Base-by-base conservation (phyloP, 2,329 filamentous ascomycete species). In the Hymenoscyphus fraxineus region DNA sequence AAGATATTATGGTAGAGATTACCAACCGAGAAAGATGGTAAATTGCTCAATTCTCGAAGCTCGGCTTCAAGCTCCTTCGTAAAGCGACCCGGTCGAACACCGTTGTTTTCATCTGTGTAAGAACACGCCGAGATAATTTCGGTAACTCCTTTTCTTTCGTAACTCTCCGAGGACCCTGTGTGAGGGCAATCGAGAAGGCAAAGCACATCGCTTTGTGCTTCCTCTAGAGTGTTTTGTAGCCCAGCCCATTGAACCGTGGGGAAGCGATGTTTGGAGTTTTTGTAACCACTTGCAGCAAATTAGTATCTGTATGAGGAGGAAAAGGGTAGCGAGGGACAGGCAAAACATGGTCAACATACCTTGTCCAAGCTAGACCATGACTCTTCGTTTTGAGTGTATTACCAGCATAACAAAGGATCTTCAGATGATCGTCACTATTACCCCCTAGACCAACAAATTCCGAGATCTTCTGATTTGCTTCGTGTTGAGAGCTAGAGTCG, bases 361-460 rank as follows among this genome's bases (percentile, higher is more conserved):
- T 68, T 27, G 64, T 66, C 68, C 68, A 71, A 16, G 65, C 59
- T 4, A 70, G 15, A n/a, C 54, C 61, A 22, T 61, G 55, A 40
- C 61, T 65, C 13, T 65, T 66, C 4, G 54, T 60, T 13, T 65
- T 44, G 27, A 57, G 41, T n/a, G 64, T 58, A 62, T 68, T 60
- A 35, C 70, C 70, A 31, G 62, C 65, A 61, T 72, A 72, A 41
- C 62, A 71, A 3, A 72, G 60, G 32, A 72, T 71, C 47, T 72
- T 72, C 51, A 72, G 61, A 47, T 68, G 51, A 2, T 68, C 65
- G 16, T 68, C 58, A 54, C 64, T 67, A 41, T 67, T 58, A 5
- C 64, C 64, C 2, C 67, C 69, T 3, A 64, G 51, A 3, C 47
- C 32, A 12, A 71, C 44, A 31, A 71, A 71, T 1, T 69, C 63